Conservation (phyloP, 495 filamentous ascomycete species). For the Rusavskia elegans region DNA sequence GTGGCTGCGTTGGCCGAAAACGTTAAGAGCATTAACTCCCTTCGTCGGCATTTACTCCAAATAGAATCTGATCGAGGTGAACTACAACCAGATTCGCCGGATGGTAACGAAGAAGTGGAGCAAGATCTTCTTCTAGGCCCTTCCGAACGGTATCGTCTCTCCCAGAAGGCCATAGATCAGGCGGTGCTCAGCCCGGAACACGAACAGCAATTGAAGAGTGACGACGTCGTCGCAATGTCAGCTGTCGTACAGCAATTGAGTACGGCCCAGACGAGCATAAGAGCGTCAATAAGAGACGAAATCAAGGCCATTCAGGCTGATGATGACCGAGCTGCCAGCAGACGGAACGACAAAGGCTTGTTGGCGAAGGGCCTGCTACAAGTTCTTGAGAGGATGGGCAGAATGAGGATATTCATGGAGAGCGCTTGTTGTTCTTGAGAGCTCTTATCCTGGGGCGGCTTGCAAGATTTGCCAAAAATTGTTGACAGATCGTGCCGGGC, state of each 20-base stretch:
- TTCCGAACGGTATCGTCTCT: conserved; percentile 21
- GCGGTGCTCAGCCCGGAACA: conserved; percentile 10
- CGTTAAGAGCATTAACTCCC: conserved; percentile 22
- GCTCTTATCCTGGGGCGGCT: no score
- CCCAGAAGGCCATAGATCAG: conserved; percentile 18
- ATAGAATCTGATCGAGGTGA: conserved; percentile 16
- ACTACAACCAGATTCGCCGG: neutral
- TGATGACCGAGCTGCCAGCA: conserved; percentile 28
- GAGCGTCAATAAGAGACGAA: conserved; percentile 27
- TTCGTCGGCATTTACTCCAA: conserved; percentile 21
- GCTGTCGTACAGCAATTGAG: conserved; percentile 18
- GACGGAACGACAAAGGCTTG: conserved; percentile 32
- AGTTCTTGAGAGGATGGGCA: conserved; percentile 23
- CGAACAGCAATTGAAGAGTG: conserved; percentile 10
- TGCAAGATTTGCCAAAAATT: no score
- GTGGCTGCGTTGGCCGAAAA: conserved; percentile 28
- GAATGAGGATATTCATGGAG: neutral
- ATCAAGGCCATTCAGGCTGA: conserved; percentile 24
- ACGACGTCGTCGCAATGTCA: conserved; percentile 15
- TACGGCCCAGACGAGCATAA: conserved; percentile 20
- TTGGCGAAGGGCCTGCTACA: conserved; percentile 18
- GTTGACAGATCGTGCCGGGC: no score
- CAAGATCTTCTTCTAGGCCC: conserved; percentile 19
- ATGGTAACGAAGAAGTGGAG: neutral
- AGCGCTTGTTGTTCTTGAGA: neutral